Conservation (phyloP, 2,329 filamentous ascomycete species). For the Aspergillus chevalieri region DNA sequence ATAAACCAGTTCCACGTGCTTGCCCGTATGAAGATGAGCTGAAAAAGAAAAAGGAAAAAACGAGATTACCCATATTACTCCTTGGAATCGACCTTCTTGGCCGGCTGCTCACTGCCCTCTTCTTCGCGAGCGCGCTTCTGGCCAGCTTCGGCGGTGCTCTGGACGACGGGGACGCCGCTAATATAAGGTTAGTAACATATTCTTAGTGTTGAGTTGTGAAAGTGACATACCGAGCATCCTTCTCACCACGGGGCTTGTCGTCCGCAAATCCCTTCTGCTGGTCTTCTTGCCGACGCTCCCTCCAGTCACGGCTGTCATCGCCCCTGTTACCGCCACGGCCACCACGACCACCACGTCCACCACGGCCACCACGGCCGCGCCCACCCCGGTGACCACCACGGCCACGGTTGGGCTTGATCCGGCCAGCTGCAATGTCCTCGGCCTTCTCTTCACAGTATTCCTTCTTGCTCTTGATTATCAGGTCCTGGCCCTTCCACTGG, state of each 20-base stretch:
- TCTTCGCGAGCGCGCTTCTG: constrained; percentile 46
- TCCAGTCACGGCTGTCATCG: constrained; percentile 34
- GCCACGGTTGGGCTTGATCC: constrained; percentile 53
- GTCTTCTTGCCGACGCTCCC: constrained; percentile 40
- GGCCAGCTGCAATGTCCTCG: constrained; percentile 64
- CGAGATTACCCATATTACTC: constrained; percentile 20
- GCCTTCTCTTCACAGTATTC: constrained; percentile 77
- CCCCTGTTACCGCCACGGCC: constrained; percentile 30
- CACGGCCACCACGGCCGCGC: constrained; percentile 28
- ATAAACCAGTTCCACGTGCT: not conserved
- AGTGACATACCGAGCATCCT: constrained; percentile 36
- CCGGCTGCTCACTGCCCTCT: constrained; percentile 31
- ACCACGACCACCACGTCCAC: constrained; percentile 25
- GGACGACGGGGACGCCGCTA: constrained; percentile 41
- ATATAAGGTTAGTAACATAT: constrained; percentile 11
- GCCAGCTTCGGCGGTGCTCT: constrained; percentile 30
- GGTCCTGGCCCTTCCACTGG: constrained; percentile 71
- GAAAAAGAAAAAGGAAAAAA: not conserved
- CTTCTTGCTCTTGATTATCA: constrained; percentile 81
- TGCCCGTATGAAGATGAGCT: too few relatives aligned
- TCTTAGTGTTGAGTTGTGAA: not conserved
- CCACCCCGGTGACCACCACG: constrained; percentile 41
- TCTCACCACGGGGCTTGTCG: constrained; percentile 27
- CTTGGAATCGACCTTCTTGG: constrained; percentile 47
- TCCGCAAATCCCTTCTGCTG: constrained; percentile 37